Evolutionary conservation across 1,139 yeast species (phyloP), one percentile per base, ranked within the genome.

Genomic region (Pichia kudriavzevii): DNA sequence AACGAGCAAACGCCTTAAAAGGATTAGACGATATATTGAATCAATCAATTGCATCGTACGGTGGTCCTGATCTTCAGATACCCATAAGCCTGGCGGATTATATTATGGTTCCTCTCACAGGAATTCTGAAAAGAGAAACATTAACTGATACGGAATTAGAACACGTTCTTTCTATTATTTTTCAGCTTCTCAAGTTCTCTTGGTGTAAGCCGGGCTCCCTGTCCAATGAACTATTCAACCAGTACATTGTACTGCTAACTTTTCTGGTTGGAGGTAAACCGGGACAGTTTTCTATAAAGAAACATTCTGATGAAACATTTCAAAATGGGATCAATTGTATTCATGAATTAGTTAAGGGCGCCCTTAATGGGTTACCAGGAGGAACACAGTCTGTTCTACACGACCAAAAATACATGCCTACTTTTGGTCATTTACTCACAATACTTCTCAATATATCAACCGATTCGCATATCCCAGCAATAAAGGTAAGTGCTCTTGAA

Each of bases 61-160:
- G 28, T 7, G 33, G 27, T 5, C 26, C 19, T 8, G 19, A 22
- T 8, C 13, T 42, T 11, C 27, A 34, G 1, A 34, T 63, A 4
- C 59, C 73, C 0, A 46, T 61, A 0, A 61, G 60, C 22, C 51
- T 77, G 15, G 82, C 79, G 0, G 83, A 78, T 45, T 76, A 77
- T 42, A 63, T 78, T 2, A 77, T 75, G 51, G 68, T 74, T 19
- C 85, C 87, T 0, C 45, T 79, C 2, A 66, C 75, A 1, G 66
- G 66, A 38, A 50, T 78, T 2, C 53, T 79, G 25, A 69, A 69
- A 41, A 61, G 59, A 22, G 59, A 64, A 2, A 32, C 32, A 11
- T 48, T 74, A 1, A 63, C 68, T 3, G 71, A 67, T 35, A 43
- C 64, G 2, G 67, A 64, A 30, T 56, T 66, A 3, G 75, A 71